Conservation (phyloP, 805 yeast genomes). For the Komagataella mondaviorum region DNA sequence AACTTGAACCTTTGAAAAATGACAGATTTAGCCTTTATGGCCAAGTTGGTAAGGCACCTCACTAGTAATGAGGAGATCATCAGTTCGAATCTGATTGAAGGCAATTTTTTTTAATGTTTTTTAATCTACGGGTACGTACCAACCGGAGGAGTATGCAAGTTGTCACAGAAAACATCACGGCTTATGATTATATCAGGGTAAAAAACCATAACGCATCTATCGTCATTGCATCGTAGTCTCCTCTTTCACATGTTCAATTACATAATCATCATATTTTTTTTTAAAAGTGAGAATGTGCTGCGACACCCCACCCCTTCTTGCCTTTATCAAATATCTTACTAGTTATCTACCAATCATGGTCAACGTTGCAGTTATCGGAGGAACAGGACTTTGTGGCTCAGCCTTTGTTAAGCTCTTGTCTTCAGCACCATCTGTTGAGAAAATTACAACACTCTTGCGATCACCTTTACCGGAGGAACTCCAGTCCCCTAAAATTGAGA, state of each 20-base stretch:
- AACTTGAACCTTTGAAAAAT: too few species aligned
- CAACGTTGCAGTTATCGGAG: conserved; percentile 34
- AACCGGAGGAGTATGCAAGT: too few species aligned
- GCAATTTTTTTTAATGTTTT: not conserved
- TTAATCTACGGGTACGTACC: too few species aligned
- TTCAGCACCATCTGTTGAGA: conserved; percentile 19
- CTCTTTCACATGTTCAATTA: too few species aligned
- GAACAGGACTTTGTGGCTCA: conserved; percentile 71
- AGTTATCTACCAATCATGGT: not conserved
- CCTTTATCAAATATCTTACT: not conserved
- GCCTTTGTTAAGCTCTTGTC: conserved; percentile 34
- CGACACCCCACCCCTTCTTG: not conserved
- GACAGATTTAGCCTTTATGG: not conserved
- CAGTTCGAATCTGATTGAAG: conserved; percentile 1
- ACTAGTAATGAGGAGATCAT: conserved; percentile 1
- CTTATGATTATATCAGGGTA: too few species aligned
- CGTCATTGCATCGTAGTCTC: too few species aligned
- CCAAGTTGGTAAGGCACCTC: conserved; percentile 1
- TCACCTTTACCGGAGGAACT: conserved; percentile 18
- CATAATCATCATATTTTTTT: not conserved
- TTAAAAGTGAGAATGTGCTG: not conserved
- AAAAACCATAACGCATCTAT: too few species aligned
- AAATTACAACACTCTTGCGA: conserved; percentile 39
- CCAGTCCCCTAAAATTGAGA: conserved; percentile 15
- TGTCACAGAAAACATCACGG: too few species aligned